Evolutionary conservation across 2,329 filamentous ascomycete species (phyloP).

Genomic region (Fusarium brevicatenulatum): DNA sequence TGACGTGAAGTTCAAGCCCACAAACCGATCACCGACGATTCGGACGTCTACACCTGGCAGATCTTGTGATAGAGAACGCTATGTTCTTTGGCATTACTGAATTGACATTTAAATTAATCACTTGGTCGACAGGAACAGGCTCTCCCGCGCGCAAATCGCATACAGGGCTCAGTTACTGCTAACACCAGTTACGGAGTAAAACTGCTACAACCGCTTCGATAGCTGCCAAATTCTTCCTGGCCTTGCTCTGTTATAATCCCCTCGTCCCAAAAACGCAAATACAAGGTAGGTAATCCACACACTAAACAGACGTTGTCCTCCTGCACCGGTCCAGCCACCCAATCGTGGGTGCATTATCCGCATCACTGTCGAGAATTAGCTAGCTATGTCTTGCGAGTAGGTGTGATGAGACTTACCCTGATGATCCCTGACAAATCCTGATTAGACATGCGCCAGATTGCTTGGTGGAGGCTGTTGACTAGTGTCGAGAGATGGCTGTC

Average conservation of each 20-base stretch:
- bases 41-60: neutral
- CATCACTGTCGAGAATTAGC: neutral
- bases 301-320: neutral
- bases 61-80: rapidly evolving
- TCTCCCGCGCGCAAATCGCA: rapidly evolving
- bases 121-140: neutral
- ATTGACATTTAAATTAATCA: no score
- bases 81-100: no score
- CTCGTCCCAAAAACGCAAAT: neutral
- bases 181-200: neutral
- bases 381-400: neutral
- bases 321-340: neutral
- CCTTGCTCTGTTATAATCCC: no score
- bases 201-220: neutral
- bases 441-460: neutral
- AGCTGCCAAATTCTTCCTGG: neutral
- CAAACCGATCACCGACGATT: neutral
- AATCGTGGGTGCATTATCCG: no score
- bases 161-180: neutral
- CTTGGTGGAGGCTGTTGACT: neutral
- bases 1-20: rapidly evolving
- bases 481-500: neutral
- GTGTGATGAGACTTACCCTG: neutral
- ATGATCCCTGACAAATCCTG: rapidly evolving
- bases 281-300: no score